Evolutionary conservation across 176 grass and related monocot species (phyloP).

Genomic region (Bothriochloa decipiens): DNA sequence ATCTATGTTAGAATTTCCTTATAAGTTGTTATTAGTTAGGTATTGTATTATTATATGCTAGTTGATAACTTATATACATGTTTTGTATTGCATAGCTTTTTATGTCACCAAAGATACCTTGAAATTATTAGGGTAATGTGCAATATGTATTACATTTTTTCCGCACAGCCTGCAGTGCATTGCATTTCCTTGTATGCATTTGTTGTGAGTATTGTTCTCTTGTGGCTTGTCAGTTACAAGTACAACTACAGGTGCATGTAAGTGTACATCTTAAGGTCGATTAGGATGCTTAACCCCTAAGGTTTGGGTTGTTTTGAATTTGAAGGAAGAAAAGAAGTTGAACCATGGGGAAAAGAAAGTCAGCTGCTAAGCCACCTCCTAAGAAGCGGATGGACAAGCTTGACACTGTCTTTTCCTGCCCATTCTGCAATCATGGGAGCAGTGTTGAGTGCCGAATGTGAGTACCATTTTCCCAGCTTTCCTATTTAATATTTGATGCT

Average conservation of each 20-base stretch:
- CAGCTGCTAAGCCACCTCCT: constrained; percentile 66
- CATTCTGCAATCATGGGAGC: constrained; percentile 78
- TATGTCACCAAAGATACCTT: neutral
- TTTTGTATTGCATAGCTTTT: neutral
- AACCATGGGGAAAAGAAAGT: constrained; percentile 79
- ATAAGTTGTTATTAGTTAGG: neutral
- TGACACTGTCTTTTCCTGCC: constrained; percentile 72
- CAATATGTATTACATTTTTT: neutral
- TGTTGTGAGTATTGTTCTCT: neutral
- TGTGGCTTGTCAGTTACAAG: neutral
- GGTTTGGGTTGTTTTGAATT: constrained; percentile 21
- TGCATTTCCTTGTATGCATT: neutral
- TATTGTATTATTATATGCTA: neutral
- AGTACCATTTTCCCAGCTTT: constrained; percentile 20
- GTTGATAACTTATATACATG: neutral
- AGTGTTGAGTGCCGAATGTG: constrained; percentile 80
- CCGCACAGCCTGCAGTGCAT: neutral
- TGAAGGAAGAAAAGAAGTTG: constrained; percentile 42
- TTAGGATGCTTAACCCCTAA: neutral
- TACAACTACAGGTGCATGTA: neutral
- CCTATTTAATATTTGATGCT: neutral
- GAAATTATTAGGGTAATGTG: neutral
- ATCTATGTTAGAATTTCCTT: neutral
- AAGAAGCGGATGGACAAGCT: constrained; percentile 91
- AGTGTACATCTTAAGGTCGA: neutral